Evolutionary conservation across 1,284 basidiomycete species (phyloP), one percentile per base, ranked within the genome.

Genomic region (Tausonia pullulans): DNA sequence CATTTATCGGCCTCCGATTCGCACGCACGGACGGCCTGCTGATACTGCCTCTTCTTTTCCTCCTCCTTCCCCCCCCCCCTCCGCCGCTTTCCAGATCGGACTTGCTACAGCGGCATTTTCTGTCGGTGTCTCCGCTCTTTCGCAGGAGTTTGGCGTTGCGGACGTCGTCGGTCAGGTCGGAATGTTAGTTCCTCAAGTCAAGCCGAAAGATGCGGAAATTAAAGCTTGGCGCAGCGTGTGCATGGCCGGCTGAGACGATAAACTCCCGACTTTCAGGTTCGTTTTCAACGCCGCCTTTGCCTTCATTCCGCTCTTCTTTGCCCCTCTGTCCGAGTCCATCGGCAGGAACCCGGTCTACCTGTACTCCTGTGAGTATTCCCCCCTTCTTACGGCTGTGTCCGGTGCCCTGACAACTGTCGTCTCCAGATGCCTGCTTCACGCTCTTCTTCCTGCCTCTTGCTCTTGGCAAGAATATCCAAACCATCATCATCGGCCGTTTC

Each of bases 51-150:
- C 27, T 27, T 27, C 27, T 27, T 27, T 27, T 27, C 27, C 27
- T 27, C 27, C 27, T 27, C 2, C 27, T 2, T 27, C 27, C 2
- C 27, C 27, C 27, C 48, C 51, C 58, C 16, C n/a, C 16, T 45
- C 8, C 40, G 43, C 16, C 16, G 27, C 51, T 8, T 39, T n/a
- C 11, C 44, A 44, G 40, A 45, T 71, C 55, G 71, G 73, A 51
- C 68, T 74, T 10, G 69, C 71, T 27, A 73, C 71, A 13, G 70
- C 71, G 13, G 72, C 69, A 45, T 74, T 70, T 65, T 73, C 72
- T 3, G 66, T 66, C 11, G 71, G 72, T 9, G 66, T 66, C 14
- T 16, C 14, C 5, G 61, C 64, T 27, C 72, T 73, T 69, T 62
- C 69, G 16, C 14, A 63, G 41, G 72, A 72, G 63, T 69, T 72